Conservation (phyloP, 192 early-diverging fungal species). For the Rhizophagus clarus region DNA sequence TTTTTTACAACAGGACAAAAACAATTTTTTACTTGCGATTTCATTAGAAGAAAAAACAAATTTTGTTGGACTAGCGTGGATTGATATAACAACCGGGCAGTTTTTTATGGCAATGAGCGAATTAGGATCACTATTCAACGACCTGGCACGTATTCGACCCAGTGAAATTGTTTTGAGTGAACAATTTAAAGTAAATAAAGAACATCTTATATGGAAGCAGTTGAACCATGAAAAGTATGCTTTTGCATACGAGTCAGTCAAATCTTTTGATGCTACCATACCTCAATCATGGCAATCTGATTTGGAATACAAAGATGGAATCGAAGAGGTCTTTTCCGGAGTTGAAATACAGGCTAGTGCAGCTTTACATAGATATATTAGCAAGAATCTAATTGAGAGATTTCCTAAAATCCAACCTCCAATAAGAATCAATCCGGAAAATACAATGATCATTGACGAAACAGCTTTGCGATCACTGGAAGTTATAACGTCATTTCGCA, state of each 20-base stretch:
- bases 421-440: conserved; percentile 51
- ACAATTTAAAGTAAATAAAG: conserved; percentile 16
- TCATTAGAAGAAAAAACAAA: conserved; percentile 36
- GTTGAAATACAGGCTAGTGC: conserved; percentile 42
- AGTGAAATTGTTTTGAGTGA: conserved; percentile 73
- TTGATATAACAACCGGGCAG: conserved; percentile 90
- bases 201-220: conserved; percentile 9
- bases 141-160: conserved; percentile 83
- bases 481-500: conserved; percentile 60
- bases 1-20: conserved; percentile 62
- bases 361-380: conserved; percentile 72
- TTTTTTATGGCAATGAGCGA: conserved; percentile 69
- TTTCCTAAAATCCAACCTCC: conserved; percentile 67
- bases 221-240: not conserved
- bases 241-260: not conserved
- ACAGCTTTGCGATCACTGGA: conserved; percentile 80
- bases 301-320: conserved; percentile 33
- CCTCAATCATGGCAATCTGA: conserved; percentile 11
- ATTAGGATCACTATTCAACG: conserved; percentile 53
- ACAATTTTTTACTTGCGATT: conserved; percentile 79
- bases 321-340: conserved; percentile 3
- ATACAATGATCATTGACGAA: conserved; percentile 78
- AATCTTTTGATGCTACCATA: conserved; percentile 37
- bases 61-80: conserved; percentile 78
- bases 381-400: conserved; percentile 67